A percentile compares a stretch with the other conserved stretches of the same genome.
Conservation (phyloP, 2,329 filamentous ascomycete genomes). For the Alternaria atra region DNA sequence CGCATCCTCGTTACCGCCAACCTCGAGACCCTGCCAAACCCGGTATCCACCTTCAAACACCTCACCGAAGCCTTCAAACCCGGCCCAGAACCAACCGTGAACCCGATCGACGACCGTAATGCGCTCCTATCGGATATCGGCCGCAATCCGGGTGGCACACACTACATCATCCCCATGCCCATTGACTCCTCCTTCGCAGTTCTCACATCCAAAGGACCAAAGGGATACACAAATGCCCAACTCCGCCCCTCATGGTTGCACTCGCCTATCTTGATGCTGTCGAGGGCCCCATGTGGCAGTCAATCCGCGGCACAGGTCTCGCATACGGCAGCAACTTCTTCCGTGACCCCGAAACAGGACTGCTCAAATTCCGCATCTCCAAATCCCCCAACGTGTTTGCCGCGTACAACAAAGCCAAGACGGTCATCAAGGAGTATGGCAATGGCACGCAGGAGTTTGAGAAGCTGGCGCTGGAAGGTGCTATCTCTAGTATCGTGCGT, state of each 20-base stretch:
- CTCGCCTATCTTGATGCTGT: constrained; percentile 90
- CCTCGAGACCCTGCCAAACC: constrained; percentile 75
- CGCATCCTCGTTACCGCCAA: constrained; percentile 86
- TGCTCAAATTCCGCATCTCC: constrained; percentile 86
- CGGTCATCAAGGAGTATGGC: constrained; percentile 77
- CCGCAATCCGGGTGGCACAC: constrained; percentile 74
- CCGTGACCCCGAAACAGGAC: constrained; percentile 79
- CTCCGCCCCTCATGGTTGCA: constrained; percentile 85
- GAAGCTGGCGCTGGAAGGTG: constrained; percentile 83
- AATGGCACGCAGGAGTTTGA: constrained; percentile 78
- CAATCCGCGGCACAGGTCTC: constrained; percentile 89
- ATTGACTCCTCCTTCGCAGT: constrained; percentile 92
- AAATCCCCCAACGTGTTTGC: constrained; percentile 89
- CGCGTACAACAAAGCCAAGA: constrained; percentile 79
- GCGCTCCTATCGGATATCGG: constrained; percentile 80
- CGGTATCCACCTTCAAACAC: constrained; percentile 80
- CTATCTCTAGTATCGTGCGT: constrained; percentile 88
- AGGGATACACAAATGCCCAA: constrained; percentile 77
- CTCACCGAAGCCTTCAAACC: constrained; percentile 61
- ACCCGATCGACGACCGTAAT: constrained; percentile 74
- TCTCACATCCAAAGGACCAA: constrained; percentile 76
- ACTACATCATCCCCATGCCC: constrained; percentile 87
- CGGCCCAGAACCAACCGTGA: constrained; percentile 64
- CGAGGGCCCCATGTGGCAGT: constrained; percentile 93
- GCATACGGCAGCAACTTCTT: constrained; percentile 88